Percentiles rank a stretch among this genome's conserved stretches.
phyloP scores from a whole-genome alignment of 2,329 filamentous ascomycete genomes.

The Arthrobotrys pseudoclavata region DNA sequence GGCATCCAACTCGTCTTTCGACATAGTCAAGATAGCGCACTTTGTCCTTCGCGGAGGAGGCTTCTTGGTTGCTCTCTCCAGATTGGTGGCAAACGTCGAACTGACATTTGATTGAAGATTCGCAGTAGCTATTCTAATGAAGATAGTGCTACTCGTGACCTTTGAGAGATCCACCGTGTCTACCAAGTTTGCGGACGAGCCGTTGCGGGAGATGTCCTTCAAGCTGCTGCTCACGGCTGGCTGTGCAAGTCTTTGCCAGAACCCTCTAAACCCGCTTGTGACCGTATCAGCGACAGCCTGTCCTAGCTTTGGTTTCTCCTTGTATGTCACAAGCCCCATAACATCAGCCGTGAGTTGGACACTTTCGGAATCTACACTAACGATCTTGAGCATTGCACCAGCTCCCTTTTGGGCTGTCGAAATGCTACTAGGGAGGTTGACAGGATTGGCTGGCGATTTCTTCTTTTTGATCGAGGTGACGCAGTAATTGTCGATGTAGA shows the following conservation, averaged over 20 bases:
- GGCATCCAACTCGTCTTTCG: conserved; percentile 83
- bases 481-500: conserved; percentile 90
- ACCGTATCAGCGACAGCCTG: conserved; percentile 57
- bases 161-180: conserved; percentile 54
- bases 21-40: conserved; percentile 89
- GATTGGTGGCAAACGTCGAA: conserved; percentile 80
- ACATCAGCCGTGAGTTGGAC: conserved; percentile 92
- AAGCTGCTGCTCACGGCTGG: conserved; percentile 24
- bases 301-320: conserved; percentile 55
- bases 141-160: conserved; percentile 79
- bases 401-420: conserved; percentile 54
- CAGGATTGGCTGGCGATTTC: conserved; percentile 79
- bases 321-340: conserved; percentile 75
- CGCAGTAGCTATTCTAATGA: conserved; percentile 88
- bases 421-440: conserved; percentile 74
- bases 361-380: conserved; percentile 83
- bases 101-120: conserved; percentile 82
- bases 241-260: conserved; percentile 52
- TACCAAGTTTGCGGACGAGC: conserved; percentile 39
- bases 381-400: conserved; percentile 83
- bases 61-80: conserved; percentile 97
- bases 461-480: conserved; percentile 86
- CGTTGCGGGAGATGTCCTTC: conserved; percentile 47
- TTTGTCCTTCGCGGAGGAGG: conserved; percentile 89
- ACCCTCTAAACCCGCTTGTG: conserved; percentile 49